Evolutionary conservation across 1,284 basidiomycete genomes (phyloP).

Genomic region (Ustilago sp.): DNA sequence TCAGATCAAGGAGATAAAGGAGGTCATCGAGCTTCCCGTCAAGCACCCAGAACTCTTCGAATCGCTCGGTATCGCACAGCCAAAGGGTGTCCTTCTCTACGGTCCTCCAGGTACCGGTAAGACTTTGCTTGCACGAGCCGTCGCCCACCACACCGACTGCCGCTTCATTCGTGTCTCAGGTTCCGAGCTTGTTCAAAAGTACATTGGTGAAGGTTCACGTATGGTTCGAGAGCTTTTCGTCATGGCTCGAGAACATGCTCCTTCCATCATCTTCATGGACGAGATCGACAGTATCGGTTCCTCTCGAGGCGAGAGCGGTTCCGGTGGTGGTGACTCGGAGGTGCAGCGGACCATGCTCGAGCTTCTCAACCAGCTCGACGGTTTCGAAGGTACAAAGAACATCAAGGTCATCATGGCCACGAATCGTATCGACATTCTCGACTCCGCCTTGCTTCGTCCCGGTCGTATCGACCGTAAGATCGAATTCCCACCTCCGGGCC

Average conservation of each 20-base stretch:
- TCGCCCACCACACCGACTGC: conserved; percentile 91
- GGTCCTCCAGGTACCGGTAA: conserved; percentile 69
- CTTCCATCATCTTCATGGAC: conserved; percentile 99
- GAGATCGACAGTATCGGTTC: conserved; percentile 99
- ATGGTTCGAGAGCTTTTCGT: conserved; percentile 88
- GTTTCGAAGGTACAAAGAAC: conserved; percentile 97
- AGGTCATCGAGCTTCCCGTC: conserved; percentile 97
- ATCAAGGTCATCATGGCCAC: conserved; percentile 99
- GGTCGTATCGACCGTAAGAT: conserved; percentile 99
- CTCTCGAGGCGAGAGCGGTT: conserved; percentile 86
- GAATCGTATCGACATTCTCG: conserved; percentile 97
- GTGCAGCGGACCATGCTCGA: conserved; percentile 99
- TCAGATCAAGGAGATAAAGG: conserved; percentile 99
- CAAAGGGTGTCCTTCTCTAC: conserved; percentile 75
- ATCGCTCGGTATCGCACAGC: conserved; percentile 94
- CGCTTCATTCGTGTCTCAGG: conserved; percentile 97
- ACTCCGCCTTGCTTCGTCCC: conserved; percentile 91
- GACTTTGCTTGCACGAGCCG: conserved; percentile 67
- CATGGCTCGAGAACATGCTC: conserved; percentile 97
- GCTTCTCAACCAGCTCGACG: conserved; percentile 94
- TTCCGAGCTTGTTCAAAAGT: conserved; percentile 96
- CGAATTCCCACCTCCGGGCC: conserved; percentile 98
- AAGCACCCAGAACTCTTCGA: conserved; percentile 99
- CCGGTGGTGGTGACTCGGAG: conserved; percentile 84
- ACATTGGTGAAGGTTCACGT: conserved; percentile 94